These are phyloP conservation scores for Dactylellina cionopaga DNA, from an alignment of 2,329 filamentous ascomycete species.

Conservation along the genomic window DNA sequence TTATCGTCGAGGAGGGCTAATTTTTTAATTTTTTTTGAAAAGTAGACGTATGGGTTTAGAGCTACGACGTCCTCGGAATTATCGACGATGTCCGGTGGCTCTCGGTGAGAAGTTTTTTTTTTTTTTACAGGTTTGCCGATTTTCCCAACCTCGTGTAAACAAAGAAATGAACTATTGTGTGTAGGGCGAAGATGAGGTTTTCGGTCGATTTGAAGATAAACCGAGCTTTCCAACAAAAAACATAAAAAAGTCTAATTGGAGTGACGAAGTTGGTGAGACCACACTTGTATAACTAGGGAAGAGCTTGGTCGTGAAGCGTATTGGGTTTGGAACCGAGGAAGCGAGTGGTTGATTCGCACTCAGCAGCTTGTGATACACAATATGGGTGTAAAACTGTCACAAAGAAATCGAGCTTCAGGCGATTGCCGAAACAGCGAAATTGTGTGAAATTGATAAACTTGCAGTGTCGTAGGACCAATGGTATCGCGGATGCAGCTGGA, in stretches of 20 bases:
- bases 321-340: slow-evolving; percentile 46
- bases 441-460: slow-evolving; percentile 19
- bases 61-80: slow-evolving; percentile 2
- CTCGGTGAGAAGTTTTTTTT: neutral
- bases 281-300: slow-evolving; percentile 49
- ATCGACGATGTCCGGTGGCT: slow-evolving; percentile 3
- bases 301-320: slow-evolving; percentile 14
- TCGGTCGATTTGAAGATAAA: slow-evolving; percentile 10
- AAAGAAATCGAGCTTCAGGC: slow-evolving; percentile 26
- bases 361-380: slow-evolving; percentile 51
- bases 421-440: slow-evolving; percentile 38
- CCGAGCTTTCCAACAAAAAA: too few species aligned
- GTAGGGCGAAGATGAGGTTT: neutral
- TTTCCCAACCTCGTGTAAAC: slow-evolving; percentile 13
- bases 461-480: slow-evolving; percentile 17
- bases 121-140: neutral
- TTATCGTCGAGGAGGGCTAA: too few species aligned
- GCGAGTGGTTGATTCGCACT: slow-evolving; percentile 47
- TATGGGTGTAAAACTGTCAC: slow-evolving; percentile 35
- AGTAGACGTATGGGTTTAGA: slow-evolving; percentile 4
- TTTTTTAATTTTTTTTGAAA: too few species aligned
- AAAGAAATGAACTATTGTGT: neutral
- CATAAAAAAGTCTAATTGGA: slow-evolving; percentile 47
- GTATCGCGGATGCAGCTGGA: slow-evolving; percentile 31
- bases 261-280: slow-evolving; percentile 51